A percentile compares a stretch with the other conserved stretches of the same genome.
phyloP scores from a whole-genome alignment of 2,329 filamentous ascomycete species.

The Dissoconium aciculare region DNA sequence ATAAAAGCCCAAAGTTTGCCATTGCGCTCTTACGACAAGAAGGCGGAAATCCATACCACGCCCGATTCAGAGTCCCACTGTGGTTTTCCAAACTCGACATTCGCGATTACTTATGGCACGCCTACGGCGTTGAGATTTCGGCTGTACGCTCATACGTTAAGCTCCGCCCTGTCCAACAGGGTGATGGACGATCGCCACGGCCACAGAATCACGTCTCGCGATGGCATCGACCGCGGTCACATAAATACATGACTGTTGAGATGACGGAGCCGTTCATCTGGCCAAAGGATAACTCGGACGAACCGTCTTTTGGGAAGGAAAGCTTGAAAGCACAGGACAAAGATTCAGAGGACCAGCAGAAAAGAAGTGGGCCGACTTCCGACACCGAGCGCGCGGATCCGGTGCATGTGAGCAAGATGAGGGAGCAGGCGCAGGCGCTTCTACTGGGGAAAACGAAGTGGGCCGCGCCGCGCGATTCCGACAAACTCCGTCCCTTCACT shows the following conservation, averaged over 20 bases:
- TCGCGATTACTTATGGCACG: slow-evolving; percentile 82
- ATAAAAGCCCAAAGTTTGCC: slow-evolving; percentile 61
- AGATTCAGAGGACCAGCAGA: slow-evolving; percentile 27
- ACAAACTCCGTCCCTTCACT: too few species aligned
- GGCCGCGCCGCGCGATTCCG: too few species aligned
- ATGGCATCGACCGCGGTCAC: slow-evolving; percentile 54
- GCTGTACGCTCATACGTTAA: slow-evolving; percentile 69
- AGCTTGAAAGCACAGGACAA: slow-evolving; percentile 15
- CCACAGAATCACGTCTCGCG: slow-evolving; percentile 25
- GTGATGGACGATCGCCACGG: slow-evolving; percentile 20
- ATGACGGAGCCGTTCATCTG: slow-evolving; percentile 77
- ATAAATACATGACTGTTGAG: slow-evolving; percentile 93
- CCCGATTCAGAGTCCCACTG: slow-evolving; percentile 80
- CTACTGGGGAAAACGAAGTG: slow-evolving; percentile 47
- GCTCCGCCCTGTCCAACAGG: slow-evolving; percentile 47
- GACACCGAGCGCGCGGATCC: slow-evolving; percentile 24
- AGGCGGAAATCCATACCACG: slow-evolving; percentile 60
- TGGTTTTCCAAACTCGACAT: slow-evolving; percentile 93
- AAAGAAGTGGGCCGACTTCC: slow-evolving; percentile 21
- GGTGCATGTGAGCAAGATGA: slow-evolving; percentile 36
- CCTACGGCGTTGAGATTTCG: slow-evolving; percentile 60
- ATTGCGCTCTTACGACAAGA: slow-evolving; percentile 64
- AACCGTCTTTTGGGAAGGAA: slow-evolving; percentile 34
- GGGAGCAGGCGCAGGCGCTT: slow-evolving; percentile 48
- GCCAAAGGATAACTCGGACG: slow-evolving; percentile 52